Evolutionary conservation across 106 monocot genomes (phyloP), one percentile per base, ranked within the genome.

Genomic region (Phalaenopsis aphrodite): DNA sequence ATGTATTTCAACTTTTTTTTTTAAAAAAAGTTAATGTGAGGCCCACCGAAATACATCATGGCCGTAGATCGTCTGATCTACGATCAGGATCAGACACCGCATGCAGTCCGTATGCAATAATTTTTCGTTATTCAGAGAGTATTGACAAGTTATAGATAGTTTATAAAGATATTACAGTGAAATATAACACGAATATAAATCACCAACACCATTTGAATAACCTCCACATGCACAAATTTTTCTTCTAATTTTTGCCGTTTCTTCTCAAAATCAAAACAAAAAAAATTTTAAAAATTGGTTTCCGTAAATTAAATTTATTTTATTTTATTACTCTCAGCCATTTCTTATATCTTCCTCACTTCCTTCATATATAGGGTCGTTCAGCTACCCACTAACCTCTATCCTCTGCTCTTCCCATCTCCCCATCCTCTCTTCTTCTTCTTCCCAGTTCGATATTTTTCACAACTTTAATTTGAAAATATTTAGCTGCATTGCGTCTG

Each of bases 331-430:
- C 18, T 74, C 17, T 43, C 19, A 18, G 43, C 42, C 43, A 42
- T 74, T 43, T 69, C 69, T 12, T 1, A 2, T 69, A 37, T 36
- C 43, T 43, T 74, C 41, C 74, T 5, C 42, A 4, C 24, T 74
- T 71, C 41, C 48, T 52, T 24, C 10, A 23, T 76, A 76, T 49
- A 76, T 49, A 49, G 48, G 76, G 76, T 45, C 49, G 76, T 23
- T 49, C 23, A 76, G 76, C 76, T 76, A 9, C 75, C 46, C 43
- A 43, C 45, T 41, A 6, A 19, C 74, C 74, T 48, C 76, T 48
- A 24, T 11, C 49, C 76, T 48, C 46, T 16, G 3, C 23, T n/a
- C 75, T 73, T 73, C 48, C 36, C 36, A 7, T 10, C 75, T n/a
- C 24, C 75, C 41, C 45, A 8, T 48, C 4, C 8, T 2, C 75